These are phyloP conservation scores for Rutstroemia sp. DNA, from an alignment of 2,329 filamentous ascomycete species.

Conservation along the genomic window DNA sequence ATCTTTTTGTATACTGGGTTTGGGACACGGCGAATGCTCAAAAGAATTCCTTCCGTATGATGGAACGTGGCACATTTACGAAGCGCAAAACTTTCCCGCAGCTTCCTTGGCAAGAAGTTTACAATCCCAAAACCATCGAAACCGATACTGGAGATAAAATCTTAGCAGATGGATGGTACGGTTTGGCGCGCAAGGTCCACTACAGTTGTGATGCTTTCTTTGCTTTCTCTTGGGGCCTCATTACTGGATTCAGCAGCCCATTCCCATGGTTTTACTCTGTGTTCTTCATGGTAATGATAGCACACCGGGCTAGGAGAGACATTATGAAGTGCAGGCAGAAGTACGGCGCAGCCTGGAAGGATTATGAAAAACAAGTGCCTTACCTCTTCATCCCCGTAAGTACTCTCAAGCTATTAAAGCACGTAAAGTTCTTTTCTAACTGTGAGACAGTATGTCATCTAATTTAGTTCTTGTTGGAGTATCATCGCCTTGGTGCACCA, in stretches of 20 bases:
- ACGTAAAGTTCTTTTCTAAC: too few species aligned
- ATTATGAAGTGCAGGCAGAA: conserved; percentile 67
- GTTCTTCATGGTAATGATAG: conserved; percentile 75
- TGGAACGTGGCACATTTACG: conserved; percentile 64
- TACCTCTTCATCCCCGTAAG: conserved; percentile 74
- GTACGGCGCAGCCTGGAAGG: conserved; percentile 74
- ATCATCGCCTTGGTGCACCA: too few species aligned
- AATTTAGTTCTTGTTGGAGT: too few species aligned
- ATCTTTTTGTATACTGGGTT: conserved; percentile 80
- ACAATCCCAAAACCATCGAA: conserved; percentile 73
- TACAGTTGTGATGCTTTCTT: conserved; percentile 78
- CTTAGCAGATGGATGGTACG: conserved; percentile 81
- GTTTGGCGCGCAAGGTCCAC: conserved; percentile 70
- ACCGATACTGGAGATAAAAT: conserved; percentile 69
- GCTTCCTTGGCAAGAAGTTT: conserved; percentile 77
- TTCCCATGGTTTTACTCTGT: conserved; percentile 87
- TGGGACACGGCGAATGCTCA: conserved; percentile 92
- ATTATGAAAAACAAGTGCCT: conserved; percentile 74
- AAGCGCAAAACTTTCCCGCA: conserved; percentile 79
- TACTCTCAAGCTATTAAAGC: not conserved
- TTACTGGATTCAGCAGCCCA: conserved; percentile 71
- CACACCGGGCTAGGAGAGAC: conserved; percentile 68
- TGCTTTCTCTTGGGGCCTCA: conserved; percentile 67
- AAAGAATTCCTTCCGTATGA: conserved; percentile 84
- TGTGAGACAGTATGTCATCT: too few species aligned